phyloP scores from a whole-genome alignment of 768 basidiomycete species.

The Leccinum incarnatum region DNA sequence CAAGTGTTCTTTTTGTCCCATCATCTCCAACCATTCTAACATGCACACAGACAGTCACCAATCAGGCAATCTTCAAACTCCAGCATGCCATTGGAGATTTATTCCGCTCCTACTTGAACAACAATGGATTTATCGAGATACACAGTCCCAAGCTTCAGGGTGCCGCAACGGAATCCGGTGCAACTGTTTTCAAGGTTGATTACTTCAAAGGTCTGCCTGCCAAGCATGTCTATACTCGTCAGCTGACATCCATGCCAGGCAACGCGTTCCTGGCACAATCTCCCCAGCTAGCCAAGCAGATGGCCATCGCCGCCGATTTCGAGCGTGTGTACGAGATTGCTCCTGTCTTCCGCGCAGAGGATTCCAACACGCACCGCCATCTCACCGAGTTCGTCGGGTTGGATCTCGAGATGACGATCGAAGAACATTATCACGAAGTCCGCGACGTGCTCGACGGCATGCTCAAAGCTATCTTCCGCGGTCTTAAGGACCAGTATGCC shows the following conservation, averaged over 20 bases:
- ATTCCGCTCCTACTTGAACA: conserved; percentile 80
- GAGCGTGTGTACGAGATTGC: conserved; percentile 98
- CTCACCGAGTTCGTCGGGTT: conserved; percentile 98
- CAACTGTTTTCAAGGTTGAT: conserved; percentile 95
- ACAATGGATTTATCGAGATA: conserved; percentile 84
- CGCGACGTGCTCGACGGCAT: conserved; percentile 88
- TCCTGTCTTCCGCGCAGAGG: conserved; percentile 95
- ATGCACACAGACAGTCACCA: conserved; percentile 74
- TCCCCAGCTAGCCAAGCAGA: conserved; percentile 97
- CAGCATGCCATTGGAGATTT: conserved; percentile 86
- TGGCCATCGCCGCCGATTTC: conserved; percentile 98
- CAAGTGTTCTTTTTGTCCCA: conserved; percentile 35
- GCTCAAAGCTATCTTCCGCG: conserved; percentile 83
- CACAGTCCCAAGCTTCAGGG: conserved; percentile 98
- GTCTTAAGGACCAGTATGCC: conserved; percentile 69
- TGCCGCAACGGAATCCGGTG: conserved; percentile 94
- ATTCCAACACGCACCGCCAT: conserved; percentile 96
- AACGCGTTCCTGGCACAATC: conserved; percentile 93
- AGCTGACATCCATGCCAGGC: conserved; percentile 44
- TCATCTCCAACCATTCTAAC: conserved; percentile 6
- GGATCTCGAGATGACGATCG: conserved; percentile 98
- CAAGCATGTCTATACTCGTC: neutral
- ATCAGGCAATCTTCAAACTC: conserved; percentile 92
- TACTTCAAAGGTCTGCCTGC: conserved; percentile 83
- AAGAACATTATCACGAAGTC: conserved; percentile 98